A percentile compares a stretch with the other conserved stretches of the same genome.
phyloP scores from a whole-genome alignment of 805 yeast species.

The Yamadazyma takamatsuzukensis region DNA sequence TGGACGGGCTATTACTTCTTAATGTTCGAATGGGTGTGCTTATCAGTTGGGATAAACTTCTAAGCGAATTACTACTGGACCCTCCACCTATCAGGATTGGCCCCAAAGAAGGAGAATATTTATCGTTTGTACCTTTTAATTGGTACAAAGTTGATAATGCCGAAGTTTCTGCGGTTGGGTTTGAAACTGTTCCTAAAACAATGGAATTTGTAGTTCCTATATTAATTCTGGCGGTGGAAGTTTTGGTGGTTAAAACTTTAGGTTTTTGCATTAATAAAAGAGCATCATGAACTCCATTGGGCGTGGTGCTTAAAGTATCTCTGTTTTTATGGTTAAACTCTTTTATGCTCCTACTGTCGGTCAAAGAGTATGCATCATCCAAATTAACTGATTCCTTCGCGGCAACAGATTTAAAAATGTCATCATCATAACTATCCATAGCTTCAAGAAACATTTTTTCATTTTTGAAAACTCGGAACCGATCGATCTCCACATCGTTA shows the following conservation, averaged over 20 bases:
- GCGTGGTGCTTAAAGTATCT: constrained; percentile 6
- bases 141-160: constrained; percentile 38
- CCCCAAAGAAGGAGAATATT: constrained; percentile 2
- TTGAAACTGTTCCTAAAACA: constrained; percentile 36
- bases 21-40: neutral
- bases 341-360: constrained; percentile 1
- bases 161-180: constrained; percentile 20
- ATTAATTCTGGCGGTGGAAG: constrained; percentile 20
- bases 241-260: constrained; percentile 5
- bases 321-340: neutral
- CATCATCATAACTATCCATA: constrained; percentile 66
- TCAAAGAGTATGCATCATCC: constrained; percentile 5
- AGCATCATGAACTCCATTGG: constrained; percentile 11
- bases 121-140: constrained; percentile 20
- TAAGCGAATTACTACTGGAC: constrained; percentile 5
- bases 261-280: constrained; percentile 8
- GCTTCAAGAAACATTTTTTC: constrained; percentile 48
- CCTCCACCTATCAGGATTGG: constrained; percentile 3
- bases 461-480: constrained; percentile 38
- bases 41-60: constrained; percentile 3
- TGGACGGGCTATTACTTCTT: constrained; percentile 1
- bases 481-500: constrained; percentile 62
- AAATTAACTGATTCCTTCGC: neutral
- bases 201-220: constrained; percentile 30
- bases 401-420: constrained; percentile 40